Evolutionary conservation across 345 rosid genomes (phyloP).

Genomic region (Hirschfeldia incana): DNA sequence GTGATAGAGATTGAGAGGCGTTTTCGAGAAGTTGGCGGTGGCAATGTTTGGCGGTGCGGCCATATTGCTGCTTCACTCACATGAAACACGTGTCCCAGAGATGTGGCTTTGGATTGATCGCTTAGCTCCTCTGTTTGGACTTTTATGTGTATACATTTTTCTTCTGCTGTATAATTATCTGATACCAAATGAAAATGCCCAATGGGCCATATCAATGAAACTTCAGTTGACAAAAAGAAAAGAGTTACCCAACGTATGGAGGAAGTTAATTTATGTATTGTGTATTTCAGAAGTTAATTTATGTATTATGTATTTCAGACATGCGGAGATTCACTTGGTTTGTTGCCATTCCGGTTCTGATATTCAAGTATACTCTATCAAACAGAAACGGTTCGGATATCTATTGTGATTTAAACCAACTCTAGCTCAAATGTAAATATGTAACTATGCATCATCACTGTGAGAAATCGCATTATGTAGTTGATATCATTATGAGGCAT

Average conservation of each 20-base stretch:
- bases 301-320: too few relatives aligned
- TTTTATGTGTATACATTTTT: background rate
- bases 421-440: too few relatives aligned
- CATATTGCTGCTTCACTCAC: background rate
- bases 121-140: background rate
- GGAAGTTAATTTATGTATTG: too few relatives aligned
- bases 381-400: too few relatives aligned
- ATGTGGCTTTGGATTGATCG: background rate
- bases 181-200: background rate
- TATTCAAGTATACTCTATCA: too few relatives aligned
- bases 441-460: too few relatives aligned
- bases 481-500: too few relatives aligned
- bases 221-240: background rate
- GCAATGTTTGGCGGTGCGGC: background rate
- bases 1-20: background rate
- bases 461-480: too few relatives aligned
- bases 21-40: background rate
- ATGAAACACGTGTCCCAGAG: background rate
- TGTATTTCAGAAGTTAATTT: too few relatives aligned
- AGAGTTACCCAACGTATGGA: background rate
- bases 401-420: too few relatives aligned
- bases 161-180: background rate
- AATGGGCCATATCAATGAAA: background rate
- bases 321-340: too few relatives aligned
- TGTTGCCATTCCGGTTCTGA: too few relatives aligned